Evolutionary conservation across 2,329 filamentous ascomycete species (phyloP), one percentile per base, ranked within the genome.

Genomic region (Venturia nashicola): DNA sequence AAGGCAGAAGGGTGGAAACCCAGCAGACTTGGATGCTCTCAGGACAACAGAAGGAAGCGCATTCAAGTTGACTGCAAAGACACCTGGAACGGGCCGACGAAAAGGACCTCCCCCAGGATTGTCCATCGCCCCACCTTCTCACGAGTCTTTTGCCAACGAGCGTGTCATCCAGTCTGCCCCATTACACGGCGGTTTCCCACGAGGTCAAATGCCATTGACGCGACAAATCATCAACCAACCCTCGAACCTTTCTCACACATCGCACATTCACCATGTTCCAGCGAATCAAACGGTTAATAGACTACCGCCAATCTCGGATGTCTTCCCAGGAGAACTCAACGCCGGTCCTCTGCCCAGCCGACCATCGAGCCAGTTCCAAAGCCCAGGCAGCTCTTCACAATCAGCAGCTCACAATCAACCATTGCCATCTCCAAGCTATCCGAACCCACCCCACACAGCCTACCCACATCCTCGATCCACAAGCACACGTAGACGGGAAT

Each of bases 121-220:
- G 60, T 95, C 91, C 65, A 99, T 99, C 69, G 89, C 95, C n/a
- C 89, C 94, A 34, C 94, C 94, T 1, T 91, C 91, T 6, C 91
- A 95, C 68, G 86, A 94, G 69, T 88, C 92, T 67, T 97, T 97
- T 72, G 90, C 92, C 69, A 86, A 91, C 71, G 94, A 99, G 80
- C 84, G 94, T 69, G 91, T 97, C 43, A 95, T 99, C 66, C 94
- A 99, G 76, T 99, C 94, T 4, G 94, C 94, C 8, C 94, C 94
- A 18, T 83, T 99, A 32, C 87, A 95, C 70, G 93, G 97, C 73
- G 95, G 91, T 44, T 99, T 99, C 73, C 97, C 94, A 8, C 63
- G 51, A 39, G 36, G 62, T 4, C 55, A 61, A 27, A 23, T 43
- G 32, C 63, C 39, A 36, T 20, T 55, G 32, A 61, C 88, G 55